phyloP scores from a whole-genome alignment of 306 rosid species.

The Pueraria montana region DNA sequence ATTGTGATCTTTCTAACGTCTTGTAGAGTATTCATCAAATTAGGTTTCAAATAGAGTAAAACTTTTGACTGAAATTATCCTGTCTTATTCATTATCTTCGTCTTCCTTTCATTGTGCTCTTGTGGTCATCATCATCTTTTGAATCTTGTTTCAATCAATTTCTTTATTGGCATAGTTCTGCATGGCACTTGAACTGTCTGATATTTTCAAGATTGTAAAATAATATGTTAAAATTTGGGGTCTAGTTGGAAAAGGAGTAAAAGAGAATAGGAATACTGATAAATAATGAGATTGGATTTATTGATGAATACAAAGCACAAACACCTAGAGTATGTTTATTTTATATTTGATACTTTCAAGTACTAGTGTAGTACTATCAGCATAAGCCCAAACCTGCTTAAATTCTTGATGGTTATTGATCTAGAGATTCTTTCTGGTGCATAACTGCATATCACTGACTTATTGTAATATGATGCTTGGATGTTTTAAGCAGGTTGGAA shows the following conservation, averaged over 20 bases:
- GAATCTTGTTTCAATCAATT: not conserved
- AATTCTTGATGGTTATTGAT: conserved; percentile 13
- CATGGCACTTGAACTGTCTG: not conserved
- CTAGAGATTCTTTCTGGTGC: conserved; percentile 25
- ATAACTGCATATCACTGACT: conserved; percentile 37
- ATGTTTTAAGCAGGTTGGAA: conserved; percentile 83
- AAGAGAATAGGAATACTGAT: not conserved
- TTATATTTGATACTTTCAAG: not conserved
- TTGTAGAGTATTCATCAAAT: not conserved
- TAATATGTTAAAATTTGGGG: conserved; percentile 17
- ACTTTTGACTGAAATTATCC: not conserved
- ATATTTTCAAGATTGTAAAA: conserved; percentile 12
- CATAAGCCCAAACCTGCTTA: not conserved
- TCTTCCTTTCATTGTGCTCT: not conserved
- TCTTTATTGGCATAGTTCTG: not conserved
- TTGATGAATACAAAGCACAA: not conserved
- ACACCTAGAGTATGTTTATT: not conserved
- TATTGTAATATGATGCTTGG: conserved; percentile 16
- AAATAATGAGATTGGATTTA: not conserved
- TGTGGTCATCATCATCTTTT: not conserved
- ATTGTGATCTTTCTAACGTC: not conserved
- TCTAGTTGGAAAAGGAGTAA: not conserved
- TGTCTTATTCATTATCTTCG: not conserved
- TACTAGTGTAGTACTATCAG: not conserved
- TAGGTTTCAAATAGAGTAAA: not conserved